These are phyloP conservation scores for Thelonectria blattea DNA, from an alignment of 2,329 filamentous ascomycete species.

Conservation along the genomic window DNA sequence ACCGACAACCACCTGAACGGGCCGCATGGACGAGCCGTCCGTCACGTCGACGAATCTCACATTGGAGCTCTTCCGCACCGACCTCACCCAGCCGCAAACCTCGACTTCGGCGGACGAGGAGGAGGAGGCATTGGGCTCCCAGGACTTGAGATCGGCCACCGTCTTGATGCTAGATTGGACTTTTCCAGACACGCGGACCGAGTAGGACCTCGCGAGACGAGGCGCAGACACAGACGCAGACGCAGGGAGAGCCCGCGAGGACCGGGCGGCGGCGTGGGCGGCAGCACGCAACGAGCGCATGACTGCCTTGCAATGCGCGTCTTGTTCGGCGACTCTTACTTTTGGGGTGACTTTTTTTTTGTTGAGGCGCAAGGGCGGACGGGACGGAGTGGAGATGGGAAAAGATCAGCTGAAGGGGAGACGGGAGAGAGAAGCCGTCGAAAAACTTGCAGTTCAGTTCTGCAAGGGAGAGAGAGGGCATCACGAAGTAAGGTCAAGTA, in stretches of 20 bases:
- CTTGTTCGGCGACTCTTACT: too few relatives aligned
- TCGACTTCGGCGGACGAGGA: constrained; percentile 55
- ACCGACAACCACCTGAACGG: constrained; percentile 81
- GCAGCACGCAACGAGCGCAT: constrained; percentile 33
- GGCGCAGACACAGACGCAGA: constrained; percentile 3
- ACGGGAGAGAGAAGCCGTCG: too few relatives aligned
- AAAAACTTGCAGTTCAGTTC: too few relatives aligned
- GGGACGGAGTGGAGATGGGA: background rate
- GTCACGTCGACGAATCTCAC: constrained; percentile 83
- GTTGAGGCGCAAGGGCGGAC: background rate
- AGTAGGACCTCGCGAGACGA: constrained; percentile 38
- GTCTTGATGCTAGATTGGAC: constrained; percentile 47
- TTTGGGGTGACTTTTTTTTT: too few relatives aligned
- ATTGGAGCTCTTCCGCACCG: constrained; percentile 84
- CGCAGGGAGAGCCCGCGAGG: background rate
- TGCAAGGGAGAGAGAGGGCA: too few relatives aligned
- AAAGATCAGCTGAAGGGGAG: too few relatives aligned
- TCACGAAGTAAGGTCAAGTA: too few relatives aligned
- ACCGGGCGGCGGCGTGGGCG: constrained; percentile 15
- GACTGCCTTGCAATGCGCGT: background rate
- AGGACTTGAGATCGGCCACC: constrained; percentile 63
- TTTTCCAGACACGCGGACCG: constrained; percentile 41
- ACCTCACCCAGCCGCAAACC: constrained; percentile 81
- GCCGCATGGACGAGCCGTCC: constrained; percentile 82
- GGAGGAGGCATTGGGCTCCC: constrained; percentile 49